phyloP scores from a whole-genome alignment of 2,329 filamentous ascomycete species.

The Diaporthe ilicicola region DNA sequence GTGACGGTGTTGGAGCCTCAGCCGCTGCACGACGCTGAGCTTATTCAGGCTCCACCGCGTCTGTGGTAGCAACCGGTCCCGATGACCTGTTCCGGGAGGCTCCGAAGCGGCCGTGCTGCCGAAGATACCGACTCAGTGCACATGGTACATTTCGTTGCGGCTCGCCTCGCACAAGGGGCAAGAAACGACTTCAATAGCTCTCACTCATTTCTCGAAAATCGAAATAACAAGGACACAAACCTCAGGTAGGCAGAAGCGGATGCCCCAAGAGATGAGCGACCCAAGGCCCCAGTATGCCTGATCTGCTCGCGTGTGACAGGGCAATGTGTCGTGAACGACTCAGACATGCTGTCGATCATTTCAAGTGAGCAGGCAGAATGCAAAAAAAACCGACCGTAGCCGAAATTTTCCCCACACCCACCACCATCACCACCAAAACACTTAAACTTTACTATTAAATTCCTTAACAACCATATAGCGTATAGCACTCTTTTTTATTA shows the following conservation, averaged over 20 bases:
- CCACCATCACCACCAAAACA: too few species aligned
- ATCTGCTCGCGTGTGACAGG: neutral
- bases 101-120: conserved; percentile 11
- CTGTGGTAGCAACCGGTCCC: conserved; percentile 13
- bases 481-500: too few species aligned
- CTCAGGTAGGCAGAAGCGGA: conserved; percentile 4
- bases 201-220: neutral
- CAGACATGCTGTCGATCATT: conserved; percentile 11
- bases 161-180: neutral
- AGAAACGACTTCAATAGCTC: neutral
- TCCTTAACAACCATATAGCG: too few species aligned
- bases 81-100: conserved; percentile 19
- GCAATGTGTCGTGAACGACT: neutral
- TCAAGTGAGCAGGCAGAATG: too few species aligned
- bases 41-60: conserved; percentile 12
- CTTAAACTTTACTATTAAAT: too few species aligned
- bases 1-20: neutral
- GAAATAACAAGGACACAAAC: neutral
- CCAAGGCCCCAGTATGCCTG: neutral
- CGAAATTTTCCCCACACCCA: too few species aligned
- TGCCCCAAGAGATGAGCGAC: conserved; percentile 4
- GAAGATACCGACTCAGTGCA: conserved; percentile 3
- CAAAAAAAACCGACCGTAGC: too few species aligned
- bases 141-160: conserved; percentile 7
- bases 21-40: conserved; percentile 11